Conservation (phyloP, 768 basidiomycete genomes). For the Tricholoma bakamatsutake region DNA sequence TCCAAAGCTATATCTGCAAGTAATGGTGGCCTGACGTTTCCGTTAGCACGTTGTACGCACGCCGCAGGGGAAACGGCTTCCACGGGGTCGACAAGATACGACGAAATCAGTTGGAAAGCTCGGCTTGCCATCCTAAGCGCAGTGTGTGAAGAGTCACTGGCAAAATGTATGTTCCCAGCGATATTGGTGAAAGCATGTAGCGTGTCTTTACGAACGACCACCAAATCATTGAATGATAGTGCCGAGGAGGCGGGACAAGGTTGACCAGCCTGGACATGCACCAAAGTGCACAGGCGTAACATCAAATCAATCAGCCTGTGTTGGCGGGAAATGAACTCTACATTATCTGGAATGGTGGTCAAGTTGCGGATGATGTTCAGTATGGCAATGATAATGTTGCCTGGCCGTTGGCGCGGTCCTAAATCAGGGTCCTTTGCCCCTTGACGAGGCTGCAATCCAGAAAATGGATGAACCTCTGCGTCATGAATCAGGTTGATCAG, state of each 20-base stretch:
- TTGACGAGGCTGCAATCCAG: slow-evolving; percentile 42
- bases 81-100: slow-evolving; percentile 66
- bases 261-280: slow-evolving; percentile 24
- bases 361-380: slow-evolving; percentile 85
- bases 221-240: slow-evolving; percentile 66
- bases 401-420: slow-evolving; percentile 62
- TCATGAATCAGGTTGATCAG: slow-evolving; percentile 56
- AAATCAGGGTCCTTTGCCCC: slow-evolving; percentile 41
- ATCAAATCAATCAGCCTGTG: slow-evolving; percentile 59
- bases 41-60: slow-evolving; percentile 44
- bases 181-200: slow-evolving; percentile 65
- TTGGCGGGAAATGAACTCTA: slow-evolving; percentile 58
- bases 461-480: slow-evolving; percentile 53
- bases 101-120: slow-evolving; percentile 62
- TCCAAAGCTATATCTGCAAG: slow-evolving; percentile 78
- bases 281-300: slow-evolving; percentile 62
- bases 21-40: slow-evolving; percentile 46
- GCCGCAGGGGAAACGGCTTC: slow-evolving; percentile 62
- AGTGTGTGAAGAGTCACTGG: slow-evolving; percentile 34
- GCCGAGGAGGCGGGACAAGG: slow-evolving; percentile 43
- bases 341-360: slow-evolving; percentile 68
- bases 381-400: slow-evolving; percentile 61
- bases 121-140: slow-evolving; percentile 47
- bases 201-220: slow-evolving; percentile 72
- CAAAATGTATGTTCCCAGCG: slow-evolving; percentile 45